These are phyloP conservation scores for Aureobasidium sp. DNA, from an alignment of 2,329 filamentous ascomycete genomes.

Conservation along the genomic window DNA sequence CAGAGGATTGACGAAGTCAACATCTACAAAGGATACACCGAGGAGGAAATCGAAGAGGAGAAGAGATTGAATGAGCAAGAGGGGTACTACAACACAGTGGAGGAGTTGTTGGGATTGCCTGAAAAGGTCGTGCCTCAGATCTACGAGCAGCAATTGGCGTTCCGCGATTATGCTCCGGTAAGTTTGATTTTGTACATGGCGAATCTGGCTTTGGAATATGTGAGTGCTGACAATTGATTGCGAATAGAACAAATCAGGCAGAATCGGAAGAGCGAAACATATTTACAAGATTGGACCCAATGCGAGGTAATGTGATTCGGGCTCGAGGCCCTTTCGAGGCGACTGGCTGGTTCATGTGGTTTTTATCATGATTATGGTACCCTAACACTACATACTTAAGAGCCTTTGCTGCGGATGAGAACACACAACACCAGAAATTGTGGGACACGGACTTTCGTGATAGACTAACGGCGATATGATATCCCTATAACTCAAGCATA, in stretches of 20 bases:
- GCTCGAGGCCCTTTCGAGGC: neutral
- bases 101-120: constrained; percentile 18
- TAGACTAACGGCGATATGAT: no score
- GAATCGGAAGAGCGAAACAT: neutral
- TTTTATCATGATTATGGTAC: neutral
- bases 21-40: constrained; percentile 1
- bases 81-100: constrained; percentile 11
- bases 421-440: neutral
- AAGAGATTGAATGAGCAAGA: neutral
- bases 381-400: no score
- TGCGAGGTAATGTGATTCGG: neutral
- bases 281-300: neutral
- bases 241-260: neutral
- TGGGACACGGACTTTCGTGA: neutral
- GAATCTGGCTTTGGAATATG: no score
- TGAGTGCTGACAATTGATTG: neutral
- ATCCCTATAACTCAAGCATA: neutral
- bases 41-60: neutral
- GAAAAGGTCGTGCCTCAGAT: constrained; percentile 16
- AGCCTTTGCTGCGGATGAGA: no score
- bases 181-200: neutral
- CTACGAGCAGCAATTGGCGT: constrained; percentile 18
- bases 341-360: neutral
- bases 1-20: neutral
- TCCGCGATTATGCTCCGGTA: constrained; percentile 13